Evolutionary conservation across 768 basidiomycete species (phyloP).

Genomic region (Boletus barrowsii): DNA sequence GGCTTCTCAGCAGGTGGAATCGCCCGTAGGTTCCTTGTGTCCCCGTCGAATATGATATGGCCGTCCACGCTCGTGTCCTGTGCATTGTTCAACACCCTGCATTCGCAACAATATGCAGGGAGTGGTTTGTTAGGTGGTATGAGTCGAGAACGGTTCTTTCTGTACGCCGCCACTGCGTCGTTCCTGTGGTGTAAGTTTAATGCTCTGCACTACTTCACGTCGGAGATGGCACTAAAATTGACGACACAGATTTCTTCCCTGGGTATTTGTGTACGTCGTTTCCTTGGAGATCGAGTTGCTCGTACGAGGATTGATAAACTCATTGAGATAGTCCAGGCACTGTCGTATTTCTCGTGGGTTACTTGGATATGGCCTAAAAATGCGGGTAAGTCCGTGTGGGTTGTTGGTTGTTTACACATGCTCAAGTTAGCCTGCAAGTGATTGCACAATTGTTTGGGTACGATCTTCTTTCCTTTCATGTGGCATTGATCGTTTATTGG

Average conservation of each 20-base stretch:
- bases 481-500: not conserved
- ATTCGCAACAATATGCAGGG: slow-evolving; percentile 65
- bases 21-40: slow-evolving; percentile 70
- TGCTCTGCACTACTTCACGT: not conserved
- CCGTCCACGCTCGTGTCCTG: slow-evolving; percentile 72
- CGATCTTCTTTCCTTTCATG: not conserved
- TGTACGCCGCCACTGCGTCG: slow-evolving; percentile 56
- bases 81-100: slow-evolving; percentile 74
- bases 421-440: slow-evolving; percentile 26
- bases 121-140: slow-evolving; percentile 60
- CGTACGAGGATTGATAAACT: not conserved
- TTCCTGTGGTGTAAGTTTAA: slow-evolving; percentile 54
- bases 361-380: slow-evolving; percentile 51
- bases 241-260: slow-evolving; percentile 40
- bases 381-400: slow-evolving; percentile 35
- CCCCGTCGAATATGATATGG: slow-evolving; percentile 64
- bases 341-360: slow-evolving; percentile 59
- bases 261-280: slow-evolving; percentile 41
- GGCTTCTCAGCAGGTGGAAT: slow-evolving; percentile 83
- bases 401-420: slow-evolving; percentile 10
- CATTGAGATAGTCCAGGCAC: slow-evolving; percentile 38
- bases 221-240: slow-evolving; percentile 4
- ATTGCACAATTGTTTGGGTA: slow-evolving; percentile 50
- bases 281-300: not conserved
- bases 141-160: slow-evolving; percentile 75